phyloP scores from a whole-genome alignment of 306 rosid genomes.

The Argentina anserina region DNA sequence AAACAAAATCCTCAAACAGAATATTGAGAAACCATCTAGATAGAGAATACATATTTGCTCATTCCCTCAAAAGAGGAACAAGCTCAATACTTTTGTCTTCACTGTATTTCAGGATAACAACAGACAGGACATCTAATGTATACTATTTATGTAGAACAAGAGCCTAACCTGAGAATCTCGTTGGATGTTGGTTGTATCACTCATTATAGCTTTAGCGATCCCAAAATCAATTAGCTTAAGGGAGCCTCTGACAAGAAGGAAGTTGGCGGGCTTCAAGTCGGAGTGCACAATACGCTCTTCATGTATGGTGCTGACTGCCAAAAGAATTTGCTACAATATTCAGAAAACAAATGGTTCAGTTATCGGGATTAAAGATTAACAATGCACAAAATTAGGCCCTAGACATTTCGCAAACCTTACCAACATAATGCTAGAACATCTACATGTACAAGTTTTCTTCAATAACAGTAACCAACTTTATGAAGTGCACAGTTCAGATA shows the following conservation, averaged over 20 bases:
- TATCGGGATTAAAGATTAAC: background rate
- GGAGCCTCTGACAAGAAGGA: constrained; percentile 92
- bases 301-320: constrained; percentile 87
- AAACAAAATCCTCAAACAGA: background rate
- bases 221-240: constrained; percentile 94
- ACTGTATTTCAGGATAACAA: background rate
- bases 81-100: background rate
- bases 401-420: background rate
- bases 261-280: constrained; percentile 96
- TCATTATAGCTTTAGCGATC: constrained; percentile 93
- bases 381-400: background rate
- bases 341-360: constrained; percentile 21
- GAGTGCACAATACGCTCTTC: constrained; percentile 96
- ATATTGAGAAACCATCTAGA: background rate
- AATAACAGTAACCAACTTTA: background rate
- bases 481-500: background rate
- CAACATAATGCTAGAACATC: background rate
- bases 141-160: background rate
- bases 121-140: background rate
- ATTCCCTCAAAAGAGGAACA: background rate
- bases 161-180: constrained; percentile 80
- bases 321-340: constrained; percentile 81
- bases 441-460: background rate
- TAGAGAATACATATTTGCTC: background rate
- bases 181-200: constrained; percentile 93